These are phyloP conservation scores for Planoprotostelium fungivorum DNA, from an alignment of 78 protist genomes.

Conservation along the genomic window DNA sequence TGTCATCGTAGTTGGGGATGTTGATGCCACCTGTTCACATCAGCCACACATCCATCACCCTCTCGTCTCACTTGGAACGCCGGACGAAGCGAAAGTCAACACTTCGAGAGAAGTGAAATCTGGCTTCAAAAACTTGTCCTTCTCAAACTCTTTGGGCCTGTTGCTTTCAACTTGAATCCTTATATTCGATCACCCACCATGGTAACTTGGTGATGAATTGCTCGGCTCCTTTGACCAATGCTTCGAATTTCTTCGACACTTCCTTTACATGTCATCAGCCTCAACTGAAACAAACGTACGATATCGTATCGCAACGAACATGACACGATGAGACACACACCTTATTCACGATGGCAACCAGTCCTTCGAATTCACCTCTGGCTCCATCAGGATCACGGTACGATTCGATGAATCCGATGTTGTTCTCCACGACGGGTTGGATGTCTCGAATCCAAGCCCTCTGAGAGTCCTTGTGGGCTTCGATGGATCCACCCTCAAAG, in stretches of 20 bases:
- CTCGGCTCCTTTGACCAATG: constrained; percentile 47
- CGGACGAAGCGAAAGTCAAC: constrained; percentile 59
- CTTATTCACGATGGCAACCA: constrained; percentile 74
- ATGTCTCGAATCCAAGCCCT: constrained; percentile 71
- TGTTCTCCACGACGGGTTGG: constrained; percentile 71
- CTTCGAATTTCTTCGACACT: constrained; percentile 28
- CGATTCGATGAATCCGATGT: constrained; percentile 80
- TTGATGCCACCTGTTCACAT: constrained; percentile 13
- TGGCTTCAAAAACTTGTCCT: constrained; percentile 64
- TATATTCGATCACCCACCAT: constrained; percentile 26
- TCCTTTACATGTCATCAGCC: not conserved
- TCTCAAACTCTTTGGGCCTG: constrained; percentile 45
- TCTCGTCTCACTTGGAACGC: constrained; percentile 43
- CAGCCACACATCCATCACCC: not conserved
- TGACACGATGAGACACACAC: not conserved
- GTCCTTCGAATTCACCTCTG: constrained; percentile 86
- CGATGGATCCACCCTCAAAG: constrained; percentile 55
- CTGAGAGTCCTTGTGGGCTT: constrained; percentile 68
- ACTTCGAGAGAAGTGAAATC: constrained; percentile 82
- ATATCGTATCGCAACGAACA: not conserved
- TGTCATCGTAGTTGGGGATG: constrained; percentile 72
- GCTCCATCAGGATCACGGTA: constrained; percentile 76
- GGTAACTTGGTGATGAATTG: constrained; percentile 53
- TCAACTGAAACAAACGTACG: not conserved
- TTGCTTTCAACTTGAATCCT: not conserved